Base-by-base conservation (phyloP, 1,284 basidiomycete genomes). In the Austroboletus rostrupii region DNA sequence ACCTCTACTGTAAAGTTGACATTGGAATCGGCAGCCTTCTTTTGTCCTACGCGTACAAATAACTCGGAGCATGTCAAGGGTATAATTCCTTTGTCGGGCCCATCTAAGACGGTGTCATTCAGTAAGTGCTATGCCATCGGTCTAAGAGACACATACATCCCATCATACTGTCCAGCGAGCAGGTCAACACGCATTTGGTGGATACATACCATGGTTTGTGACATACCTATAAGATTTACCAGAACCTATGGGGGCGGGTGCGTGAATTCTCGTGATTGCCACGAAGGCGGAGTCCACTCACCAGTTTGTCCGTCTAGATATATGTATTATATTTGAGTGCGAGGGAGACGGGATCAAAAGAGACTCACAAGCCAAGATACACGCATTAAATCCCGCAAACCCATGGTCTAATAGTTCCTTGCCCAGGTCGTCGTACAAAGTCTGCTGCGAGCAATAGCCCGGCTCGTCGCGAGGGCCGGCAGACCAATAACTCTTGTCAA, bases 401-500 rank as follows among this genome's bases (percentile, higher is more conserved):
- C 91, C 87, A 70, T 98, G 95, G 67, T 98, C 90, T 60, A 99
- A 76, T 46, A 99, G 72, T 63, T 98, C 96, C 68, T 90, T 87
- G 41, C 97, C 97, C 32, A 99, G 72, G 74, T 98, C 96, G 58
- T 96, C 85, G 70, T 93, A 98, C 52, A 98, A 74, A 0, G 93
- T 97, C 67, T 94, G 85, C 66, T 97, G 94, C 8, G 88, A 92
- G 59, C 92, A 95, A 64, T 97, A 97, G 13, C 76, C 74, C 0
- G 90, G 87, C 50, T 96, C 94, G 61, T 93, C 87, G 59, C 90
- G 80, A 11, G 87, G 76, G 1, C 93, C 91, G 8, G 92, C 93
- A 43, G 90, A 92, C 93, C 93, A 95, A 67, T 97, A 97, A 52
- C 87, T 90, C 77, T 93, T 95, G 79, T 97, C 94, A 61, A 96